phyloP scores from a whole-genome alignment of 495 filamentous ascomycete species.

The Hyaloscypha hepaticicola region DNA sequence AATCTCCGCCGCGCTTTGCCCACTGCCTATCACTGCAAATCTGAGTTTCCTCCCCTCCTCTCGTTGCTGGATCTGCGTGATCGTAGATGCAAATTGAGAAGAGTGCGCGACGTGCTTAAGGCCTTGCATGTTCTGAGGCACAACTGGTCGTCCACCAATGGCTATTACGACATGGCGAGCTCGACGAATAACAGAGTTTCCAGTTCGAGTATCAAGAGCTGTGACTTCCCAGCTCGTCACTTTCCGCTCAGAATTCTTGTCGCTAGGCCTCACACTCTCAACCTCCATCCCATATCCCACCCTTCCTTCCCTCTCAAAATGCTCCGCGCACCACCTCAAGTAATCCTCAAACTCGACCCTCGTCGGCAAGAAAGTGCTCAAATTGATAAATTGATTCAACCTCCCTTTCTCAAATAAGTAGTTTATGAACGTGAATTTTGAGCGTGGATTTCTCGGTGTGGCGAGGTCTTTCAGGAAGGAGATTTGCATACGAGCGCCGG shows the following conservation, averaged over 20 bases:
- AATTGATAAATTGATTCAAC: conserved; percentile 84
- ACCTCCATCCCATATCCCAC: conserved; percentile 81
- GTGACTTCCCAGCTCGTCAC: conserved; percentile 51
- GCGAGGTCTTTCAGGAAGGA: conserved; percentile 97
- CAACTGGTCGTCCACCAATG: conserved; percentile 74
- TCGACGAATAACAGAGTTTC: conserved; percentile 36
- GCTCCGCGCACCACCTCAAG: conserved; percentile 83
- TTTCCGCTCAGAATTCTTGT: conserved; percentile 43
- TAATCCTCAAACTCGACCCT: conserved; percentile 94
- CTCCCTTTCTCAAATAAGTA: conserved; percentile 79
- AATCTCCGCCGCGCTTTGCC: conserved; percentile 93
- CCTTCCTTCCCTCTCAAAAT: conserved; percentile 73
- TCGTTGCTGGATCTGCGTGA: conserved; percentile 54
- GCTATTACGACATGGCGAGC: conserved; percentile 86
- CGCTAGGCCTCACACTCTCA: conserved; percentile 48
- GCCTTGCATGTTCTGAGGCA: conserved; percentile 49
- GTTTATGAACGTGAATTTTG: conserved; percentile 93
- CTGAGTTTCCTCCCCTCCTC: conserved; percentile 18
- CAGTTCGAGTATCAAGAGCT: conserved; percentile 39
- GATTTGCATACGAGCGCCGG: conserved; percentile 94
- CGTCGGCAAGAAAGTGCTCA: conserved; percentile 83
- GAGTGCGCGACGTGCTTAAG: conserved; percentile 73
- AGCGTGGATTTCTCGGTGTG: conserved; percentile 81
- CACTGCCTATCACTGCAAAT: conserved; percentile 82
- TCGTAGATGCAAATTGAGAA: conserved; percentile 72